Evolutionary conservation across 1,284 basidiomycete genomes (phyloP).

Genomic region (Somion occarium): DNA sequence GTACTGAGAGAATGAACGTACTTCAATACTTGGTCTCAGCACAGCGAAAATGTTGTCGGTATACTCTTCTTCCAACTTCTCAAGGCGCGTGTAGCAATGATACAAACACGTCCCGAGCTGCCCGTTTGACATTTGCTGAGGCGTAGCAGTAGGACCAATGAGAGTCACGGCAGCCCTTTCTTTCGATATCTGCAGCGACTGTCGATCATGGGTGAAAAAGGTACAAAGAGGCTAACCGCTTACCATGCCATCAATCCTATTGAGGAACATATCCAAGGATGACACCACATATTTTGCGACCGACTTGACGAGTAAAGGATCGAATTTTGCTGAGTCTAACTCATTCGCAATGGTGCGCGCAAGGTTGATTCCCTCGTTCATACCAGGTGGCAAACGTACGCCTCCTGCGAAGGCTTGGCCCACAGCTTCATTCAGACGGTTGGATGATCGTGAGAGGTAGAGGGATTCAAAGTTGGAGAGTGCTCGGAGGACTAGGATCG

Average conservation of each 20-base stretch:
- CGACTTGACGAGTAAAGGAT: conserved; percentile 78
- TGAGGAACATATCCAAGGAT: conserved; percentile 62
- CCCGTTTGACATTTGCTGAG: conserved; percentile 74
- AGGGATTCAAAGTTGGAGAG: conserved; percentile 78
- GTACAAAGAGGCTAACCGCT: conserved; percentile 21
- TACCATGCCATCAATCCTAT: conserved; percentile 65
- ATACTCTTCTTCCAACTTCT: conserved; percentile 69
- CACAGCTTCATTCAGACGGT: conserved; percentile 76
- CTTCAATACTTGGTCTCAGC: conserved; percentile 60
- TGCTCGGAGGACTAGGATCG: conserved; percentile 80
- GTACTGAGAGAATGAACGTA: conserved; percentile 27
- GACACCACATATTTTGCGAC: conserved; percentile 71
- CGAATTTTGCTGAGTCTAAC: conserved; percentile 89
- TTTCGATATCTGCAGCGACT: conserved; percentile 71
- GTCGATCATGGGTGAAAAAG: conserved; percentile 3
- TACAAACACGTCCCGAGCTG: conserved; percentile 77
- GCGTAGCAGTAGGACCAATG: conserved; percentile 71
- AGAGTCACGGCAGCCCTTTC: conserved; percentile 78
- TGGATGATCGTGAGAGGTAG: conserved; percentile 82
- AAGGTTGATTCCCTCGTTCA: conserved; percentile 72
- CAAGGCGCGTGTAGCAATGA: conserved; percentile 69
- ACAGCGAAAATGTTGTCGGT: conserved; percentile 54
- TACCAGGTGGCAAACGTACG: conserved; percentile 63
- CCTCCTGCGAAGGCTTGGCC: conserved; percentile 70
- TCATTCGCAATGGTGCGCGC: conserved; percentile 82